These are phyloP conservation scores for Yamadazyma dushanensis DNA, from an alignment of 1,139 yeast genomes.

Conservation along the genomic window DNA sequence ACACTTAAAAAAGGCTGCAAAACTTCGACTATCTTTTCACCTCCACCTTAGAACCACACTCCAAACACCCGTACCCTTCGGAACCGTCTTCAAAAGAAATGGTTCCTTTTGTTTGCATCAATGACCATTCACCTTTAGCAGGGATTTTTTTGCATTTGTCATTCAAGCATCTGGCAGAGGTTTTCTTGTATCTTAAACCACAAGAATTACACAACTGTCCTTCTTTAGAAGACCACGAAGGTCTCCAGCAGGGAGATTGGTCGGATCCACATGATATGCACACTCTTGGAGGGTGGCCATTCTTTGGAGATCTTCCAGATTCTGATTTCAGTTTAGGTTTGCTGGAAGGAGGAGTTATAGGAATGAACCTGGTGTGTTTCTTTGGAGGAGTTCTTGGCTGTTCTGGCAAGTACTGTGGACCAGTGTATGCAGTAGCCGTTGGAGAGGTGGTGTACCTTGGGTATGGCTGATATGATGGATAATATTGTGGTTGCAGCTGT, in stretches of 20 bases:
- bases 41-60: conserved; percentile 58
- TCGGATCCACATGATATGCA: conserved; percentile 92
- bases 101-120: conserved; percentile 75
- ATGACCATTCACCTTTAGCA: conserved; percentile 92
- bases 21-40: conserved; percentile 26
- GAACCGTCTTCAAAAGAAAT: conserved; percentile 39
- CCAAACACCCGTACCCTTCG: conserved; percentile 60
- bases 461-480: conserved; percentile 16
- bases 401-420: conserved; percentile 14
- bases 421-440: conserved; percentile 12
- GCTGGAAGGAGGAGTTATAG: conserved; percentile 46
- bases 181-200: conserved; percentile 91
- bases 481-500: conserved; percentile 11
- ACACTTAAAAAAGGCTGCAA: conserved; percentile 5
- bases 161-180: conserved; percentile 86
- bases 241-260: conserved; percentile 98
- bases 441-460: conserved; percentile 15
- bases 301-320: conserved; percentile 36
- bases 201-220: conserved; percentile 97
- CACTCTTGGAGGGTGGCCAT: conserved; percentile 42
- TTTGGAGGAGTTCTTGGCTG: conserved; percentile 19
- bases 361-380: conserved; percentile 34
- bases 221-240: conserved; percentile 85
- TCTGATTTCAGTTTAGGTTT: conserved; percentile 33
- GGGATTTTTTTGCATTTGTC: conserved; percentile 81